Conservation (phyloP, 2,329 filamentous ascomycete species). For the Calonectria hawksworthii region DNA sequence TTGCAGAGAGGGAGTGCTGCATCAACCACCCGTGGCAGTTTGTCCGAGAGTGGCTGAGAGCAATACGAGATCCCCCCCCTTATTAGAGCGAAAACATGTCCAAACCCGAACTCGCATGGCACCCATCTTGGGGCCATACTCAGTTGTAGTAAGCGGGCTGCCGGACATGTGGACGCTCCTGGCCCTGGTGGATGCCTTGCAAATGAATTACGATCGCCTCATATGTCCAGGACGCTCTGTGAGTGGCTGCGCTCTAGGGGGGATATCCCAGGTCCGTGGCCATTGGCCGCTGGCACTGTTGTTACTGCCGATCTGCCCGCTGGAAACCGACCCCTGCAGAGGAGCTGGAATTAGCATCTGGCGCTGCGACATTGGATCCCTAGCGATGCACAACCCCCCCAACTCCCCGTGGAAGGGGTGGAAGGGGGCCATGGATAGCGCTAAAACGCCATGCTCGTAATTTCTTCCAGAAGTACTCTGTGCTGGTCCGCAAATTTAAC, state of each 20-base stretch:
- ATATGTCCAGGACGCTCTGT: background rate
- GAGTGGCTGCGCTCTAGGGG: background rate
- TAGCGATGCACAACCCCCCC: slow-evolving; percentile 2
- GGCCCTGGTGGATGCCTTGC: background rate
- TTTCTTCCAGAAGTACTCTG: slow-evolving; percentile 24
- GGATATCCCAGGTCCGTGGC: background rate
- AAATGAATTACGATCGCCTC: slow-evolving; percentile 13
- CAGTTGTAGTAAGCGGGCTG: background rate
- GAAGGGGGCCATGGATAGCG: slow-evolving; percentile 10
- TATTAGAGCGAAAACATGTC: background rate
- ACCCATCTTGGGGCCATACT: background rate
- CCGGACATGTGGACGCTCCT: background rate
- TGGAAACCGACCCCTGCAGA: background rate
- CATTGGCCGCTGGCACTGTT: background rate
- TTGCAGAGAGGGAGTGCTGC: background rate
- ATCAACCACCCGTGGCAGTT: background rate
- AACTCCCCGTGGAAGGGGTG: background rate
- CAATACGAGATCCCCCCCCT: background rate
- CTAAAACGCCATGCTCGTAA: slow-evolving; percentile 20
- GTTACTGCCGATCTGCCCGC: slow-evolving; percentile 3
- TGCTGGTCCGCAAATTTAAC: slow-evolving; percentile 24
- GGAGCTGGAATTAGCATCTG: slow-evolving; percentile 1
- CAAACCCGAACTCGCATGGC: background rate
- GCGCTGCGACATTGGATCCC: background rate
- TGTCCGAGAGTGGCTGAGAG: background rate